These are phyloP conservation scores for Pelargonium citronellum DNA, from an alignment of 441 rosid species.

Conservation along the genomic window DNA sequence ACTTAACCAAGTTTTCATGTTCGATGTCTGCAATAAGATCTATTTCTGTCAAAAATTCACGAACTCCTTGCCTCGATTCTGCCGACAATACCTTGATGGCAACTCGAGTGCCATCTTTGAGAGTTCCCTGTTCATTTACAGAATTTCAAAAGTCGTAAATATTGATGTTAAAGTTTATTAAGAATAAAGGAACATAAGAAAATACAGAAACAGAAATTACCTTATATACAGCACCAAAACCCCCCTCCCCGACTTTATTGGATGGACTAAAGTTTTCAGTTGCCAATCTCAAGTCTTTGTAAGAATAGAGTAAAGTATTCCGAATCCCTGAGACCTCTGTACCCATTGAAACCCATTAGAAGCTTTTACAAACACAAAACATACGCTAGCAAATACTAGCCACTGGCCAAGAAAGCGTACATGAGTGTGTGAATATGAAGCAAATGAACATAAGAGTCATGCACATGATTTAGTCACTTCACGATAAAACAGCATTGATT, in stretches of 20 bases:
- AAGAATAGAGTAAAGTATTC: slow-evolving; percentile 31
- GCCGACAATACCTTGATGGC: slow-evolving; percentile 62
- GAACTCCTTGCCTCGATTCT: slow-evolving; percentile 51
- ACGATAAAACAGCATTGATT: no score
- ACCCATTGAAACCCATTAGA: slow-evolving; percentile 13
- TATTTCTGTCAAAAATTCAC: slow-evolving; percentile 62
- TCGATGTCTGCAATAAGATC: slow-evolving; percentile 41
- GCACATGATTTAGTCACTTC: no score
- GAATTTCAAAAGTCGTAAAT: slow-evolving; percentile 6
- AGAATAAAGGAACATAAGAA: not conserved
- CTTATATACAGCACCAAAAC: slow-evolving; percentile 62
- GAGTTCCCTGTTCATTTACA: slow-evolving; percentile 41
- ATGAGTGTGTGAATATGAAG: slow-evolving; percentile 1
- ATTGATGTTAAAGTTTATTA: not conserved
- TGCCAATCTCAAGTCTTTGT: slow-evolving; percentile 42
- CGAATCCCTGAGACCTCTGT: slow-evolving; percentile 45
- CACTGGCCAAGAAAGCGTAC: no score
- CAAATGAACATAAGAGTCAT: slow-evolving; percentile 4
- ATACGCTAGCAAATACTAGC: no score
- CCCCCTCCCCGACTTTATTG: slow-evolving; percentile 62
- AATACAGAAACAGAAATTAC: slow-evolving; percentile 29
- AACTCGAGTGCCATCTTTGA: slow-evolving; percentile 39
- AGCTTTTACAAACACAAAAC: no score
- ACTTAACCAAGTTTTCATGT: slow-evolving; percentile 53
- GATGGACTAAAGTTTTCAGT: slow-evolving; percentile 37